Base-by-base conservation (phyloP, 164 flowering plant genomes). In the Aristolochia contorta region DNA sequence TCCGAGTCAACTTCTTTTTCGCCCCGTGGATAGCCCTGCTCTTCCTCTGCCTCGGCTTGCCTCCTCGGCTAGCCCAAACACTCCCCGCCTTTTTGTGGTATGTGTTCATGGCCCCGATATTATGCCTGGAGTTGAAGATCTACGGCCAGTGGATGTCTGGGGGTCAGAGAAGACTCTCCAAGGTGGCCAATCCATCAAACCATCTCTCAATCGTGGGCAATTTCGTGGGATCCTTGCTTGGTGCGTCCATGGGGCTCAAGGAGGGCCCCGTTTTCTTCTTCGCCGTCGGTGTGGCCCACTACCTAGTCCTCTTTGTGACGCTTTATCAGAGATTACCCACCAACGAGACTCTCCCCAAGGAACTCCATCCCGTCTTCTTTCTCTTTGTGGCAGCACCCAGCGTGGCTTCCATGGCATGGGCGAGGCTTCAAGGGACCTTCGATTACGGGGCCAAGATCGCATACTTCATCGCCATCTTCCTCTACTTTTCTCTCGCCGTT, bases 131-230 rank as follows among this genome's bases (percentile, higher is more conserved):
- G 75, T 81, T 92, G 16, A 92, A 87, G 70, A 78, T 92, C 55
- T 92, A 92, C 55, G 98, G 98, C 14, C 98, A 92, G 64, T 92
- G 98, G 98, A 85, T 89, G 91, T 85, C 93, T 2, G 88, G 91
- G 24, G 88, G 96, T 16, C 85, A 81, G 49, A 57, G 96, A 56
- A 70, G 86, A 68, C 93, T 92, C 1, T 87, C 96, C 0, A 80
- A 79, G 69, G 96, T 92, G 54, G 93, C 96, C 12, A 92, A 89
- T 67, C 96, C 98, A 20, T 70, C 87, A 23, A 89, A 82, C 66
- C 96, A 87, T 69, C 78, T 92, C 2, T 75, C 98, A 0, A 56
- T 89, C n/a, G 86, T 92, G 43, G 98, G 98, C 16, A 92, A 92
- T 55, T 89, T 92, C 56, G 95, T 87, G 20, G 96, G 95, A 0